Conservation (phyloP, 2,329 filamentous ascomycete genomes). For the Botrytis galanthina region DNA sequence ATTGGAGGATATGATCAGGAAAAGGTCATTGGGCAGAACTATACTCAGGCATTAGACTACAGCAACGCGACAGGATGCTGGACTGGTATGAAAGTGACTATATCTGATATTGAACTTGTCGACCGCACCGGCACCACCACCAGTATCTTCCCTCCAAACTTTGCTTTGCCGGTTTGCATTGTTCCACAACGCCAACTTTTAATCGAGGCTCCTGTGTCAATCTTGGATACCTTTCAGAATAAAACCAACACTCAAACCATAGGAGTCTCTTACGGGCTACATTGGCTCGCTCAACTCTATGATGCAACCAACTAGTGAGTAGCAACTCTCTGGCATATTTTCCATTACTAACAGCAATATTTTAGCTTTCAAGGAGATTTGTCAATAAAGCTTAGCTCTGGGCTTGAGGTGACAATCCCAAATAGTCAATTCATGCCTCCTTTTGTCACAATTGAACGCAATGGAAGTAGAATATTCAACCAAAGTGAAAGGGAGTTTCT, state of each 20-base stretch:
- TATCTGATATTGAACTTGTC: constrained; percentile 9
- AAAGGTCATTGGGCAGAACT: constrained; percentile 11
- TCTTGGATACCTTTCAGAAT: neutral
- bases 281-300: constrained; percentile 5
- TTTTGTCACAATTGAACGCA: neutral
- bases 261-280: constrained; percentile 4
- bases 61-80: constrained; percentile 8
- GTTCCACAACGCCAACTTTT: constrained; percentile 8
- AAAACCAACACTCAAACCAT: neutral
- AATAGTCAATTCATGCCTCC: constrained; percentile 10
- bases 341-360: neutral
- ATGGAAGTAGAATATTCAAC: constrained; percentile 2
- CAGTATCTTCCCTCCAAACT: constrained; percentile 1
- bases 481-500: neutral
- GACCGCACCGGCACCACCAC: neutral
- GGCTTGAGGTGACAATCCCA: neutral
- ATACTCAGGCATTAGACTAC: neutral
- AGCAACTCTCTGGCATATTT: neutral
- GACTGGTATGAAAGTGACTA: constrained; percentile 13
- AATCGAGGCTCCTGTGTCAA: constrained; percentile 1
- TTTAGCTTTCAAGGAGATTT: constrained; percentile 7
- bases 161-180: constrained; percentile 10
- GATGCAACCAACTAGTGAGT: constrained; percentile 1
- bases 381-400: constrained; percentile 6
- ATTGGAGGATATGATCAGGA: constrained; percentile 6